These are phyloP conservation scores for Sporisorium reilianum DNA, from an alignment of 1,284 basidiomycete species.

Conservation along the genomic window DNA sequence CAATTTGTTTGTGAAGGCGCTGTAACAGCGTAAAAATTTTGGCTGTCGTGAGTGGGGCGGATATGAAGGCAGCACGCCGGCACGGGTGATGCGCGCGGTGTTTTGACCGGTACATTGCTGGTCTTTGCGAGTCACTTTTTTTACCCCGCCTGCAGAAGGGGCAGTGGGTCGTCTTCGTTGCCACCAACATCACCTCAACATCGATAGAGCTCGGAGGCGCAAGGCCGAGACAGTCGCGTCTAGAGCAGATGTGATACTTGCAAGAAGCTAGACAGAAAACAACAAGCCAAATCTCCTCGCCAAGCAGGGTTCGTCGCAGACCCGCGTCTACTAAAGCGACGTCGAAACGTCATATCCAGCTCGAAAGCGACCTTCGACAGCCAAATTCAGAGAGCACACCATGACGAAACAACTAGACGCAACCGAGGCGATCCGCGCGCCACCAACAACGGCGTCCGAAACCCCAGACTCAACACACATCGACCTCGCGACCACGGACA, in stretches of 20 bases:
- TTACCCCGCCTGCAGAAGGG: slow-evolving; percentile 11
- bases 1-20: not conserved
- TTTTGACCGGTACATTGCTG: slow-evolving; percentile 16
- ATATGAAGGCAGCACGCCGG: not conserved
- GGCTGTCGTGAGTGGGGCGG: not conserved
- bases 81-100: too few species aligned
- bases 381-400: not conserved
- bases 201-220: too few species aligned
- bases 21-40: slow-evolving; percentile 1
- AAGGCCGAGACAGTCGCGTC: not conserved
- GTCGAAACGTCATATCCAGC: too few species aligned
- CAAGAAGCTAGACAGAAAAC: too few species aligned
- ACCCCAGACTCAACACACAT: not conserved
- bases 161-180: not conserved
- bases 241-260: not conserved
- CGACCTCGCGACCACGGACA: slow-evolving; percentile 36
- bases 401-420: slow-evolving; percentile 8
- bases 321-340: too few species aligned
- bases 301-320: too few species aligned
- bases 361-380: too few species aligned
- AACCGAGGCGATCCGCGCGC: not conserved
- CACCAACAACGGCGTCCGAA: slow-evolving; percentile 5
- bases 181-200: not conserved
- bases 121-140: not conserved
- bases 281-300: too few species aligned